Evolutionary conservation across 352 stramenopile species (phyloP).

Genomic region (Phytophthora cryptogea): DNA sequence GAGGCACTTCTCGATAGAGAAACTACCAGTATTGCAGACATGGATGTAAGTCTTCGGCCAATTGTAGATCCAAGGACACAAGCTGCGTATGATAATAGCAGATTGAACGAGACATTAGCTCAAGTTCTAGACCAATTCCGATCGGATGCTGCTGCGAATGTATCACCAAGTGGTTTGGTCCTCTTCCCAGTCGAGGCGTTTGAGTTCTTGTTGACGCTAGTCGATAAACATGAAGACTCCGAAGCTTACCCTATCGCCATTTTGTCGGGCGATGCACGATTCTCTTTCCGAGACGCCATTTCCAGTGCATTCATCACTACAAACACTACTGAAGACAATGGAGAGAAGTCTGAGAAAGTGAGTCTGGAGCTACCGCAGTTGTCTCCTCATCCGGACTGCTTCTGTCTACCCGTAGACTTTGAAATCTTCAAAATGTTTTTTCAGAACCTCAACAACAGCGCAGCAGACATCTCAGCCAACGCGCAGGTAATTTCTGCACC

Average conservation of each 20-base stretch:
- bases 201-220: slow-evolving; percentile 50
- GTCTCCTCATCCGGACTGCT: slow-evolving; percentile 80
- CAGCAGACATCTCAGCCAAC: slow-evolving; percentile 2
- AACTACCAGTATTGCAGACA: slow-evolving; percentile 52
- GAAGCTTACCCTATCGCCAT: slow-evolving; percentile 36
- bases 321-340: slow-evolving; percentile 6
- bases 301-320: slow-evolving; percentile 55
- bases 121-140: slow-evolving; percentile 36
- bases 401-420: slow-evolving; percentile 82
- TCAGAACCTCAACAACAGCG: slow-evolving; percentile 18
- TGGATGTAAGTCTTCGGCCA: slow-evolving; percentile 47
- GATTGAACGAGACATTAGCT: slow-evolving; percentile 47
- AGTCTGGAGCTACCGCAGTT: slow-evolving; percentile 69
- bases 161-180: slow-evolving; percentile 48
- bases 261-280: slow-evolving; percentile 61
- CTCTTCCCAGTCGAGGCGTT: slow-evolving; percentile 76
- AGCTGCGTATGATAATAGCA: slow-evolving; percentile 41
- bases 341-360: background rate
- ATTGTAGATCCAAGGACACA: slow-evolving; percentile 25
- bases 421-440: slow-evolving; percentile 62
- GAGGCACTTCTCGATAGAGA: slow-evolving; percentile 47
- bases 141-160: background rate
- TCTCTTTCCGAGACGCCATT: slow-evolving; percentile 67
- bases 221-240: slow-evolving; percentile 6
- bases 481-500: slow-evolving; percentile 39